Conservation (phyloP, 208 protist genomes). For the Crithidia brevicula region DNA sequence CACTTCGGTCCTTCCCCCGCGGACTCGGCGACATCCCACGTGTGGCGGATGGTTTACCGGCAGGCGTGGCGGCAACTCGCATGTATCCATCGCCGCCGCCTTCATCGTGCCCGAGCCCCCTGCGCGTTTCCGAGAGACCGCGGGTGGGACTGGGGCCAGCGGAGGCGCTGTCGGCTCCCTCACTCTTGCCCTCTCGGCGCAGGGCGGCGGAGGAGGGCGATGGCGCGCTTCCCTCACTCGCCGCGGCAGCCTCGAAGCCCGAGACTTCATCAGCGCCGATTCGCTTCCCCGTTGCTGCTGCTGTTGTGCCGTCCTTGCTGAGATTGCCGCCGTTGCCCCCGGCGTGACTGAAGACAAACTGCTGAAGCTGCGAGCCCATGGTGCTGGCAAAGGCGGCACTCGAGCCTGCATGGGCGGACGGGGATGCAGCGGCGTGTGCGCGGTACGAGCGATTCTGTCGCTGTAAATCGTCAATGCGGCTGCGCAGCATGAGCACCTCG, state of each 20-base stretch:
- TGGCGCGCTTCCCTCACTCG: not conserved
- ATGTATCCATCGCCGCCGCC: not conserved
- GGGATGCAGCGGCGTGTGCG: not conserved
- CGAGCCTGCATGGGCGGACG: not conserved
- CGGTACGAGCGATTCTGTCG: slow-evolving; percentile 29
- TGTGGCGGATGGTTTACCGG: not conserved
- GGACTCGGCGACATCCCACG: not conserved
- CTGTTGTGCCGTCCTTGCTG: not conserved
- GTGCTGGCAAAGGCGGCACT: slow-evolving; percentile 9
- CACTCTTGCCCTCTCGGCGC: not conserved
- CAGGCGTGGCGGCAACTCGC: not conserved
- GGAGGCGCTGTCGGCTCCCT: not conserved
- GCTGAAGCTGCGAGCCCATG: slow-evolving; percentile 23
- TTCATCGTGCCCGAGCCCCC: not conserved
- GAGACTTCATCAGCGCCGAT: slow-evolving; percentile 6
- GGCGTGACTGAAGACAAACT: slow-evolving; percentile 11
- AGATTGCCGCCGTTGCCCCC: not conserved
- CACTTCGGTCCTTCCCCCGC: slow-evolving; percentile 8
- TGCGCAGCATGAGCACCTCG: slow-evolving; percentile 77
- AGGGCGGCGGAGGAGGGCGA: not conserved
- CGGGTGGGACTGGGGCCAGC: not conserved
- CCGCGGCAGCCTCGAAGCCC: not conserved
- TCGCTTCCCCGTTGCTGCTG: not conserved
- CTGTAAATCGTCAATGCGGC: slow-evolving; percentile 49
- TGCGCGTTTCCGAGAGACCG: not conserved